These are phyloP conservation scores for Globisporangium sylvaticum DNA, from an alignment of 352 stramenopile genomes.

Conservation along the genomic window DNA sequence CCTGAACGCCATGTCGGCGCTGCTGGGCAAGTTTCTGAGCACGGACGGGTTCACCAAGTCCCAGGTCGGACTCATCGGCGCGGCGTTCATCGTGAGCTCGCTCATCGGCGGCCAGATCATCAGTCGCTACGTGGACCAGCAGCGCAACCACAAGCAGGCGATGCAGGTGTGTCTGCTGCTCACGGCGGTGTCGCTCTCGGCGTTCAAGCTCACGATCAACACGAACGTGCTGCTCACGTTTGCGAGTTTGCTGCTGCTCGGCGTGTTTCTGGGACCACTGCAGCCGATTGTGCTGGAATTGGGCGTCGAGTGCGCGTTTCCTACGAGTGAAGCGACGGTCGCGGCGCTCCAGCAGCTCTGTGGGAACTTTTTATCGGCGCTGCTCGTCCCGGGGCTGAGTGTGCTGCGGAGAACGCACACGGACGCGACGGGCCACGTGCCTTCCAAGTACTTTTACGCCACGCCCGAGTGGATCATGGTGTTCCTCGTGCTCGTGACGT, in stretches of 20 bases:
- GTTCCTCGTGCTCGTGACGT: conserved; percentile 34
- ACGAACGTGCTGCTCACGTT: conserved; percentile 39
- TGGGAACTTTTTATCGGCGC: conserved; percentile 69
- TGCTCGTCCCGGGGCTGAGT: conserved; percentile 48
- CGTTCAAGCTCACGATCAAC: conserved; percentile 44
- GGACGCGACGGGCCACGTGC: conserved; percentile 27
- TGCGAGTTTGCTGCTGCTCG: conserved; percentile 38
- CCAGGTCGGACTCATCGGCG: conserved; percentile 60
- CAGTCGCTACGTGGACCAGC: conserved; percentile 57
- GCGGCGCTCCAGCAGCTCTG: conserved; percentile 73
- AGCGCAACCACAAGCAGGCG: conserved; percentile 53
- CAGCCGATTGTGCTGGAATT: conserved; percentile 71
- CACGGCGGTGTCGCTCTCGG: conserved; percentile 33
- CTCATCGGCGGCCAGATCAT: conserved; percentile 67
- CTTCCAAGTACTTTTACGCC: conserved; percentile 36
- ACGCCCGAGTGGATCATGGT: conserved; percentile 55
- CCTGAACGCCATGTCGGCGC: conserved; percentile 64
- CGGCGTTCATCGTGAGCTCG: conserved; percentile 66
- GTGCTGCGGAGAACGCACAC: conserved; percentile 32
- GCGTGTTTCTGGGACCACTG: conserved; percentile 54
- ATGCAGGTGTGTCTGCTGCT: conserved; percentile 52
- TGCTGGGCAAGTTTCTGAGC: conserved; percentile 66
- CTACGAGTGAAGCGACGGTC: conserved; percentile 72
- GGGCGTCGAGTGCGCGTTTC: conserved; percentile 67
- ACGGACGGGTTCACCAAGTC: conserved; percentile 58